These are phyloP conservation scores for Malus fusca DNA, from an alignment of 306 rosid species.

Conservation along the genomic window DNA sequence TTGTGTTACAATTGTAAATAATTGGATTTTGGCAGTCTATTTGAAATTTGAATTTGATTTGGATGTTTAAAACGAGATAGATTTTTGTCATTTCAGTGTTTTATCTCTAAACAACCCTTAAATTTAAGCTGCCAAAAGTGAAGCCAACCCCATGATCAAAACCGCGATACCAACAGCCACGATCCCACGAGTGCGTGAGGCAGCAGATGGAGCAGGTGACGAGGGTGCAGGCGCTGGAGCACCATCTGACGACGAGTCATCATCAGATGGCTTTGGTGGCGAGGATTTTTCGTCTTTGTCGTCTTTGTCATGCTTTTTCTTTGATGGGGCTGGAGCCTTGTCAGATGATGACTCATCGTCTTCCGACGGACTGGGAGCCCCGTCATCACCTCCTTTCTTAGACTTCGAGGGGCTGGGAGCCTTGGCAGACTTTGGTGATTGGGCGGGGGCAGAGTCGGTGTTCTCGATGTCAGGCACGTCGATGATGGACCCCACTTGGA, in stretches of 20 bases:
- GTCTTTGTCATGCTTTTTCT: background rate
- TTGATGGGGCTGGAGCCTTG: background rate
- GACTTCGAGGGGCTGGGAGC: background rate
- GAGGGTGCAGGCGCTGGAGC: background rate
- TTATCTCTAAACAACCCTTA: background rate
- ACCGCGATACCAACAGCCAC: background rate
- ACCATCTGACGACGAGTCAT: background rate
- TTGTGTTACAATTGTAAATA: too few species aligned
- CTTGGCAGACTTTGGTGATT: background rate
- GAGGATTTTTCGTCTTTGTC: background rate
- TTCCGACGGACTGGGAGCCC: background rate
- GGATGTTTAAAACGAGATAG: too few species aligned
- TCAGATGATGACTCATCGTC: background rate
- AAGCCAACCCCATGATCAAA: background rate
- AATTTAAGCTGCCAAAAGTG: slow-evolving; percentile 1
- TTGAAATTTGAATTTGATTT: too few species aligned
- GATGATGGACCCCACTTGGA: background rate
- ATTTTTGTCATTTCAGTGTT: too few species aligned
- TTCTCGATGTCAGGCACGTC: background rate
- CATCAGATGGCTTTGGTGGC: background rate
- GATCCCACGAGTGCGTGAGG: background rate
- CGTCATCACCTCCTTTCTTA: background rate
- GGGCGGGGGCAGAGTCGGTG: background rate
- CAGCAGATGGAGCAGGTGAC: background rate
- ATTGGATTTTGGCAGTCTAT: too few species aligned